These are phyloP conservation scores for Gonium pectorale DNA, from an alignment of 139 green algal species.

Conservation along the genomic window DNA sequence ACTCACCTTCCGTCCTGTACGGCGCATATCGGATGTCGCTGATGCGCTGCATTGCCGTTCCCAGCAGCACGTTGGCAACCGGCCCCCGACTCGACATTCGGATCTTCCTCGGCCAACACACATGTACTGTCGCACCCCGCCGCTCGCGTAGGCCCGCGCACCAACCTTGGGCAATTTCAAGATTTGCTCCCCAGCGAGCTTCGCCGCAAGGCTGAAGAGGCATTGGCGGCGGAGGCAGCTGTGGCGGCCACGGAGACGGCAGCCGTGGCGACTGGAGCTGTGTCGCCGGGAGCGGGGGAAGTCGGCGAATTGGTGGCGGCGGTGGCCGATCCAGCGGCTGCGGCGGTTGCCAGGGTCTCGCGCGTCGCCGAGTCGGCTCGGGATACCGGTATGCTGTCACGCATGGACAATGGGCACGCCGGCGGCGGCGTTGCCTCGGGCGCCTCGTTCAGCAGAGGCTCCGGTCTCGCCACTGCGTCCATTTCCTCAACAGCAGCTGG, in stretches of 20 bases:
- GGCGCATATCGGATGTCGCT: background rate
- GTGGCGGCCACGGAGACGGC: background rate
- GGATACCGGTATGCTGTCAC: no score
- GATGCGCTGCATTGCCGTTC: background rate
- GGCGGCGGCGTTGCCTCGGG: no score
- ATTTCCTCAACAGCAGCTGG: no score
- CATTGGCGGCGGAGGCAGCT: background rate
- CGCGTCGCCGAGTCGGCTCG: no score
- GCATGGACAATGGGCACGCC: no score
- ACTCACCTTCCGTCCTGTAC: background rate
- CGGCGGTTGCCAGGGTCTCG: no score
- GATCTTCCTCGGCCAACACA: no score
- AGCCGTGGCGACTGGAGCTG: no score
- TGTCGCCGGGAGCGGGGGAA: no score
- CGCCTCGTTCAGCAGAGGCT: no score
- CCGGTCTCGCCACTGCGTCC: no score
- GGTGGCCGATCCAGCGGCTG: background rate
- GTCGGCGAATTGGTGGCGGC: background rate
- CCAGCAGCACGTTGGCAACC: background rate
- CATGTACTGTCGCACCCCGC: background rate
- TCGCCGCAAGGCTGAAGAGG: background rate
- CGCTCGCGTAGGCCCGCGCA: background rate
- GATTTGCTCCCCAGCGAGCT: constrained; percentile 10
- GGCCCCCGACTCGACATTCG: background rate
- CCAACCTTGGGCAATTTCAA: constrained; percentile 35